Conservation (phyloP, 169 alveolate species). For the Plasmodium falciparum region DNA sequence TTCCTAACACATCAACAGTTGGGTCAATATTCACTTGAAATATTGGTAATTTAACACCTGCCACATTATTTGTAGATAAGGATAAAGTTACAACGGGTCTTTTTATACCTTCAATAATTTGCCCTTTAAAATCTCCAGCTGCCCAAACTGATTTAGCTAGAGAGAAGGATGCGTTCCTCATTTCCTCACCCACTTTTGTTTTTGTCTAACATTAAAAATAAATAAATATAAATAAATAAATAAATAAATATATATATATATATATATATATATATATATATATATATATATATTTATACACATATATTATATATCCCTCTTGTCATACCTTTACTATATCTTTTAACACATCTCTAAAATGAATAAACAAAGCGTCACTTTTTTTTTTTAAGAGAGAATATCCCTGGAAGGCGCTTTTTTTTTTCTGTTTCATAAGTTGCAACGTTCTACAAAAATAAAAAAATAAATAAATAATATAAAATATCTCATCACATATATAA, state of each 20-base stretch:
- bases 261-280: not conserved
- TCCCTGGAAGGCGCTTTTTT: slow-evolving; percentile 94
- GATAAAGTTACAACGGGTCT: slow-evolving; percentile 93
- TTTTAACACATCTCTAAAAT: slow-evolving; percentile 92
- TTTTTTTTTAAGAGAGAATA: slow-evolving; percentile 94
- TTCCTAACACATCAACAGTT: slow-evolving; percentile 88
- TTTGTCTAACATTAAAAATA: slow-evolving; percentile 79
- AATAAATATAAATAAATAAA: not conserved
- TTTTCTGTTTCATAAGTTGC: slow-evolving; percentile 87
- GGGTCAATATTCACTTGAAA: slow-evolving; percentile 92
- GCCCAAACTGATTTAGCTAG: slow-evolving; percentile 96
- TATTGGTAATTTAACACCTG: slow-evolving; percentile 96
- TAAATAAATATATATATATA: not conserved
- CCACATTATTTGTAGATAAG: slow-evolving; percentile 94
- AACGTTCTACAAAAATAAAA: slow-evolving; percentile 84
- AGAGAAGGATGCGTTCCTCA: slow-evolving; percentile 92
- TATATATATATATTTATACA: not conserved
- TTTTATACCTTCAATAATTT: slow-evolving; percentile 93
- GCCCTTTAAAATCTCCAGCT: slow-evolving; percentile 94
- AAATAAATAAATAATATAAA: not conserved
- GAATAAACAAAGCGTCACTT: slow-evolving; percentile 95
- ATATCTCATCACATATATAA: not conserved
- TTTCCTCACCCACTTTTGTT: slow-evolving; percentile 91
- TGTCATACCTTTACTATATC: slow-evolving; percentile 91
- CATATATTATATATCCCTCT: not conserved